These are phyloP conservation scores for Pascua sp. DNA, from an alignment of 1,284 basidiomycete species.

Conservation along the genomic window DNA sequence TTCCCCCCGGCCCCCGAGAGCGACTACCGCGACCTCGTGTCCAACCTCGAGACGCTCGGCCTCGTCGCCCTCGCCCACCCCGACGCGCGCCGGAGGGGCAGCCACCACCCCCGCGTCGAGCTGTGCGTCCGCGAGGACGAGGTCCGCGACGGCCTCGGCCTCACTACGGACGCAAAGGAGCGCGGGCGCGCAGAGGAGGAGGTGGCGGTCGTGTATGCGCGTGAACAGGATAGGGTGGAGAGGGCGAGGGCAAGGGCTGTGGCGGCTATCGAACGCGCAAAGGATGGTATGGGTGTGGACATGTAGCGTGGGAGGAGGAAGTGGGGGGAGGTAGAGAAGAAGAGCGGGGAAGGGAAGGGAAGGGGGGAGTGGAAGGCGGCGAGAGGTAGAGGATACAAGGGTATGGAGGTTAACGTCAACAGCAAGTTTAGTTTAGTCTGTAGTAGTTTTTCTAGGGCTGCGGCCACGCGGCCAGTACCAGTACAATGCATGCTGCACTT, in stretches of 20 bases:
- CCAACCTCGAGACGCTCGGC: constrained; percentile 46
- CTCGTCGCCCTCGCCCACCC: constrained; percentile 27
- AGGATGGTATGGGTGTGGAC: constrained; percentile 6
- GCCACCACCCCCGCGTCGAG: constrained; percentile 24
- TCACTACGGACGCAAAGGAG: constrained; percentile 7
- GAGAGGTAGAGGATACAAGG: no score
- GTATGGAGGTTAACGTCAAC: no score
- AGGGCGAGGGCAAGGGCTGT: constrained; percentile 10
- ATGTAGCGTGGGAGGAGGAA: background rate
- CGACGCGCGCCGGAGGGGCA: background rate
- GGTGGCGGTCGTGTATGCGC: constrained; percentile 30
- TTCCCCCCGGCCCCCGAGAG: constrained; percentile 46
- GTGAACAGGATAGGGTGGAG: constrained; percentile 29
- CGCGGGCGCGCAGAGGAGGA: constrained; percentile 36
- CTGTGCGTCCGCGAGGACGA: constrained; percentile 41
- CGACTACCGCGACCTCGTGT: constrained; percentile 48
- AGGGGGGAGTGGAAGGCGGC: no score
- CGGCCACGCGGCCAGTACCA: no score
- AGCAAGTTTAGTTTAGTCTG: no score
- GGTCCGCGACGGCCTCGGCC: constrained; percentile 30
- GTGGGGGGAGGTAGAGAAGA: no score
- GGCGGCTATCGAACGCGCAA: constrained; percentile 12
- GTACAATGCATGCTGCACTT: no score
- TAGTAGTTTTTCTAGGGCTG: no score
- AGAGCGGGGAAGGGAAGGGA: no score